Evolutionary conservation across 1,284 basidiomycete genomes (phyloP).

Genomic region (Wallemia mellicola): DNA sequence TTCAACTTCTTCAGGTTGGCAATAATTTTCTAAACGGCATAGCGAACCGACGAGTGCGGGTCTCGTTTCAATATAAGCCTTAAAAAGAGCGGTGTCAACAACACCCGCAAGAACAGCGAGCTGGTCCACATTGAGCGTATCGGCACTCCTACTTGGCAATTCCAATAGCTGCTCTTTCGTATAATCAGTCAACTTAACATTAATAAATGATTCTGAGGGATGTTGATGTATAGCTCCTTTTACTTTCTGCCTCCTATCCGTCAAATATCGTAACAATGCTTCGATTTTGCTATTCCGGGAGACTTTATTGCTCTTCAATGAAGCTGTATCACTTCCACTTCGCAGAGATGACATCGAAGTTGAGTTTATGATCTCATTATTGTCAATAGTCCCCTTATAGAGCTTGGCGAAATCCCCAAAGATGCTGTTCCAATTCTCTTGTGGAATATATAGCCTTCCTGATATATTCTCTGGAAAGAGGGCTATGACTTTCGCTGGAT

Average conservation of each 20-base stretch:
- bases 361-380: neutral
- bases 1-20: conserved; percentile 82
- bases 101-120: conserved; percentile 65
- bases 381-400: conserved; percentile 11
- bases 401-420: conserved; percentile 33
- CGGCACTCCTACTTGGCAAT: conserved; percentile 37
- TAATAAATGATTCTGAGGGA: conserved; percentile 23
- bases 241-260: conserved; percentile 58
- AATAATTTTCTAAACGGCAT: conserved; percentile 84
- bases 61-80: conserved; percentile 57
- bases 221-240: conserved; percentile 33
- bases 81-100: conserved; percentile 83
- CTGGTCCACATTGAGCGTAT: conserved; percentile 40
- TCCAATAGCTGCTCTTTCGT: conserved; percentile 32
- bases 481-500: conserved; percentile 75
- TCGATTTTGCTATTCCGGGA: conserved; percentile 15
- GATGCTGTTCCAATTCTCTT: conserved; percentile 41
- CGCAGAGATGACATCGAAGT: conserved; percentile 14
- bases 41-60: conserved; percentile 59
- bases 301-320: neutral
- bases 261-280: conserved; percentile 25
- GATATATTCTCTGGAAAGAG: conserved; percentile 55
- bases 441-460: conserved; percentile 39
- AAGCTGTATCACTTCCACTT: neutral
- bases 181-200: conserved; percentile 28